Evolutionary conservation across 2,329 filamentous ascomycete species (phyloP).

Genomic region (Clonostachys chloroleuca): DNA sequence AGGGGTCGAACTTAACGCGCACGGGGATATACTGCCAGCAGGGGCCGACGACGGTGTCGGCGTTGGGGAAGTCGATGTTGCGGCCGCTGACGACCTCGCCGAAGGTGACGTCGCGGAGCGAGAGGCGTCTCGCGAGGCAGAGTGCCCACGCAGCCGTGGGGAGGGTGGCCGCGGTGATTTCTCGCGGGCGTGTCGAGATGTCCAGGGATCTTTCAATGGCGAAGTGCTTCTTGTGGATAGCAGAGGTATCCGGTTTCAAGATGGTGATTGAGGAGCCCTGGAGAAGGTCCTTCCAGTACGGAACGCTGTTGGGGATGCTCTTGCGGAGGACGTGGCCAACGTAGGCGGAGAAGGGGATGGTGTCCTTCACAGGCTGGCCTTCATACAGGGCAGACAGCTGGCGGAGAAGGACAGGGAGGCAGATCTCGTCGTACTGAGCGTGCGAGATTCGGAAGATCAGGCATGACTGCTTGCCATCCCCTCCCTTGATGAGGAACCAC

Average conservation of each 20-base stretch:
- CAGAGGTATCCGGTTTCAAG: conserved; percentile 29
- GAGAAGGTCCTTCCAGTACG: conserved; percentile 59
- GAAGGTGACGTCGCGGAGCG: conserved; percentile 54
- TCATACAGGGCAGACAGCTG: conserved; percentile 50
- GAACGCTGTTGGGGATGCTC: conserved; percentile 41
- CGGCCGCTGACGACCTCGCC: conserved; percentile 63
- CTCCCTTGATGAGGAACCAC: conserved; percentile 45
- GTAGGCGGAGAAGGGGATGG: conserved; percentile 39
- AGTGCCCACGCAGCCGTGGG: conserved; percentile 66
- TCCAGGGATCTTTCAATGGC: conserved; percentile 35
- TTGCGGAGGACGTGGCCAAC: conserved; percentile 33
- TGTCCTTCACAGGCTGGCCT: conserved; percentile 15
- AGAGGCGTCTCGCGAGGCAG: conserved; percentile 50
- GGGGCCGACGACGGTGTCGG: conserved; percentile 56
- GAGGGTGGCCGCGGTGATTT: conserved; percentile 59
- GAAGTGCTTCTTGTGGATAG: conserved; percentile 28
- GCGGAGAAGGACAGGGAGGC: conserved; percentile 54
- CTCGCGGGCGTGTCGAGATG: conserved; percentile 40
- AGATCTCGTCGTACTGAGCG: conserved; percentile 67
- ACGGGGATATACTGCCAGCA: conserved; percentile 66
- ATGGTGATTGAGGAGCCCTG: conserved; percentile 45
- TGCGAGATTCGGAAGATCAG: conserved; percentile 62
- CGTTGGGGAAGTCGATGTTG: conserved; percentile 49
- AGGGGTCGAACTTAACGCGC: conserved; percentile 47
- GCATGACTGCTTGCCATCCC: conserved; percentile 21